Evolutionary conservation across 2,329 filamentous ascomycete species (phyloP).

Genomic region (Fusarium humuli): DNA sequence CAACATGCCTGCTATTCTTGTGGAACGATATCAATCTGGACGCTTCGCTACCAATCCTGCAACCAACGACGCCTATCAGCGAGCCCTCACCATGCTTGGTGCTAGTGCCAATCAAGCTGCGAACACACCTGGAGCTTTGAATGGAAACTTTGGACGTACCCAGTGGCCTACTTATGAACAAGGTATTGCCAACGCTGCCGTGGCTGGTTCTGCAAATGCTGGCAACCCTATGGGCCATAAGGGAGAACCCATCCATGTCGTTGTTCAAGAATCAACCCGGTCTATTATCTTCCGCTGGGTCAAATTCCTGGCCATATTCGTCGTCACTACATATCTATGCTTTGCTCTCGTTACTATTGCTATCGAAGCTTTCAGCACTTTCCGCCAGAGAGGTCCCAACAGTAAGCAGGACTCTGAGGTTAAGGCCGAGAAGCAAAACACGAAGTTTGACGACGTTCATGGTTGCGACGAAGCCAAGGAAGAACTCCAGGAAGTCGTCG

Average conservation of each 20-base stretch:
- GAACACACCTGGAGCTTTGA: slow-evolving; percentile 34
- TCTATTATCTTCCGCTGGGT: slow-evolving; percentile 89
- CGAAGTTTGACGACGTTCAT: slow-evolving; percentile 92
- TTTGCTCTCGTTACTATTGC: slow-evolving; percentile 83
- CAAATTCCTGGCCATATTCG: slow-evolving; percentile 85
- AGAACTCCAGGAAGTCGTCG: slow-evolving; percentile 94
- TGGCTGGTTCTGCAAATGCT: slow-evolving; percentile 36
- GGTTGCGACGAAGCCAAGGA: slow-evolving; percentile 99
- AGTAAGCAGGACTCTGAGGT: slow-evolving; percentile 83
- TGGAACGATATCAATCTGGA: slow-evolving; percentile 89
- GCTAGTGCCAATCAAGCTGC: slow-evolving; percentile 46
- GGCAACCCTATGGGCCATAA: slow-evolving; percentile 71
- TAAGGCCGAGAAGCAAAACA: slow-evolving; percentile 91
- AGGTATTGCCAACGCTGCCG: slow-evolving; percentile 46
- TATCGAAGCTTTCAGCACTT: slow-evolving; percentile 81
- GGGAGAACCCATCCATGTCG: slow-evolving; percentile 90
- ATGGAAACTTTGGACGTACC: slow-evolving; percentile 41
- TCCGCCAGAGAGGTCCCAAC: slow-evolving; percentile 77
- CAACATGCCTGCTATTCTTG: slow-evolving; percentile 91
- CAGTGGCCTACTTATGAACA: slow-evolving; percentile 50
- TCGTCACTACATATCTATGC: slow-evolving; percentile 80
- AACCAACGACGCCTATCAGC: slow-evolving; percentile 82
- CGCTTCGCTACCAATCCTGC: slow-evolving; percentile 84
- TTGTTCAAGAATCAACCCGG: slow-evolving; percentile 90
- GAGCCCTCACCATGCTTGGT: slow-evolving; percentile 68